Evolutionary conservation across 306 rosid species (phyloP).

Genomic region (Quercus aquifolioides): DNA sequence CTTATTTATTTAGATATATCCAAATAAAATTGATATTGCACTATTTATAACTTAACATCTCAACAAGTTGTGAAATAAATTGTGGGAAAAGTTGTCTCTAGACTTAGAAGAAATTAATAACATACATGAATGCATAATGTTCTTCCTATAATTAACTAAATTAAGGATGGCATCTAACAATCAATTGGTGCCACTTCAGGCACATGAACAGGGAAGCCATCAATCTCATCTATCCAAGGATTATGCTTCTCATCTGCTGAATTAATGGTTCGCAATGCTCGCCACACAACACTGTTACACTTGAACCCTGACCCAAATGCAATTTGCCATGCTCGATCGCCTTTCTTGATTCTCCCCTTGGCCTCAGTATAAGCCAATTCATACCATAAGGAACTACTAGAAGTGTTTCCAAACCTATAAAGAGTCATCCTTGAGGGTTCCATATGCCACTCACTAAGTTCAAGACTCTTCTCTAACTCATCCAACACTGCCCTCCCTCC

Average conservation of each 20-base stretch:
- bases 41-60: too few relatives aligned
- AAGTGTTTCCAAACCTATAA: not conserved
- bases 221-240: slow-evolving; percentile 1
- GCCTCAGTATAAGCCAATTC: not conserved
- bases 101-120: not conserved
- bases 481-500: not conserved
- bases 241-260: not conserved
- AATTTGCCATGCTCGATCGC: slow-evolving; percentile 1
- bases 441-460: not conserved
- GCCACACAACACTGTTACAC: slow-evolving; percentile 2
- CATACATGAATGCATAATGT: not conserved
- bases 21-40: too few relatives aligned
- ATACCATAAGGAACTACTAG: slow-evolving; percentile 1
- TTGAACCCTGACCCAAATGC: slow-evolving; percentile 1
- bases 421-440: slow-evolving; percentile 3
- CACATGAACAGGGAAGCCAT: not conserved
- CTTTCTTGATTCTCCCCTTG: slow-evolving; percentile 1
- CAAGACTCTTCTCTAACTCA: not conserved
- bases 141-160: not conserved
- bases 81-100: not conserved
- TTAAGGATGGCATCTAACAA: not conserved
- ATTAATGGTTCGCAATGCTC: not conserved
- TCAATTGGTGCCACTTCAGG: not conserved
- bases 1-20: too few relatives aligned
- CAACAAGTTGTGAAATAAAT: too few relatives aligned